Evolutionary conservation across 2,329 filamentous ascomycete genomes (phyloP), one percentile per base, ranked within the genome.

Genomic region (Monosporascus ibericus): DNA sequence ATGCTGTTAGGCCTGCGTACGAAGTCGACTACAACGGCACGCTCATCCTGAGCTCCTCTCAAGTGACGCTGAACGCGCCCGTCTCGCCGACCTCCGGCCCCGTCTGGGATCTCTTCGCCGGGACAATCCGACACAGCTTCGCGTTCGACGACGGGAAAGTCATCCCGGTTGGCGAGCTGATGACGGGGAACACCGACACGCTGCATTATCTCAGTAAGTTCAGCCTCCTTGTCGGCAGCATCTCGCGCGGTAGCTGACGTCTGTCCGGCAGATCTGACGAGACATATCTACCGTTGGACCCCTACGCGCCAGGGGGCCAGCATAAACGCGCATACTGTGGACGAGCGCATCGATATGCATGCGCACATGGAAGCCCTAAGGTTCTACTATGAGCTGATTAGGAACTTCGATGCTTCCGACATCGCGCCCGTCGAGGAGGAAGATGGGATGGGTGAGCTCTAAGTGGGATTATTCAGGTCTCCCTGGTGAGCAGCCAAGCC

Each of bases 21-120:
- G 66, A 70, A 1, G 67, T 71, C 27, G 69, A 72, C 44, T 73
- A 73, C 60, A 70, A 72, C 48, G 72, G 70, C 25, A 68, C 68
- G 1, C 67, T 75, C 22, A 58, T 67, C 8, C 61, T 75, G 6
- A 65, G 60, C 2, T 65, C 69, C 2, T 63, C 58, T 15, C 63
- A 67, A 44, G 59, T 57, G 36, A 70, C 71, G 1, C 58, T 64
- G 17, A 65, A 67, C 6, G 64, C 70, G 1, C 71, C 71, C 0
- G 55, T 72, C 3, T 69, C 70, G 27, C 72, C 72, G 1, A 70
- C 62, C 7, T 59, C 60, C 3, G 65, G 64, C 1, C 52, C 51
- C 1, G 53, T 67, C n/a, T 68, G 65, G 65, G 63, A 68, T 47
- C 38, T 64, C 20, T 65, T 68, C 48, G 62, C 66, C 5, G 65